Conservation (phyloP, 257 asterid species). For the Cruciata laevipes region DNA sequence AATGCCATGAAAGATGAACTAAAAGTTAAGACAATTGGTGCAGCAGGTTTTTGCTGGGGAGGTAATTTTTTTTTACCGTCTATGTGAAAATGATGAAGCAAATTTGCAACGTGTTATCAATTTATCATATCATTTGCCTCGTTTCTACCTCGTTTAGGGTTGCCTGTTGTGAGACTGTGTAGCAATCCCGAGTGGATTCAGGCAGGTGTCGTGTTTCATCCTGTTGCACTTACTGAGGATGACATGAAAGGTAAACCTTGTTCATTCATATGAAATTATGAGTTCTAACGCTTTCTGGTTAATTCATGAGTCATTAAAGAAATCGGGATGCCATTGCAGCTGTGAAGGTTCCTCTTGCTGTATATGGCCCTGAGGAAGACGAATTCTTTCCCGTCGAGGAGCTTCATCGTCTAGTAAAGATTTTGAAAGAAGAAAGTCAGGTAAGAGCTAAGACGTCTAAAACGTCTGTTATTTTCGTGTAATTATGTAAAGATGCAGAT, state of each 20-base stretch:
- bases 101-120: too few relatives aligned
- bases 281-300: neutral
- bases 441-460: conserved; percentile 14
- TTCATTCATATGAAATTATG: neutral
- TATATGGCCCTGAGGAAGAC: conserved; percentile 60
- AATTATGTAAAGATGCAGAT: neutral
- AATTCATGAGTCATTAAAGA: neutral
- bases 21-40: conserved; percentile 45
- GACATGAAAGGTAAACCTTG: conserved; percentile 44
- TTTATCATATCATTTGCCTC: neutral
- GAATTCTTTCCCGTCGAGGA: conserved; percentile 36
- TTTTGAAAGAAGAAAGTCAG: conserved; percentile 38
- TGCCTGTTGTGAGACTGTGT: conserved; percentile 41
- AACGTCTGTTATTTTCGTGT: neutral
- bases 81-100: neutral
- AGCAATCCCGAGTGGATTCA: conserved; percentile 37
- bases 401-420: conserved; percentile 24
- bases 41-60: conserved; percentile 78
- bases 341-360: conserved; percentile 50
- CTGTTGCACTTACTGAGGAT: conserved; percentile 50
- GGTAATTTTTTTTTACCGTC: conserved; percentile 20
- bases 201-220: conserved; percentile 63
- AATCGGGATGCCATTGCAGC: conserved; percentile 28
- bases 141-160: conserved; percentile 28
- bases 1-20: conserved; percentile 34